These are phyloP conservation scores for Arthrobotrys sinensis DNA, from an alignment of 2,329 filamentous ascomycete species.

Conservation along the genomic window DNA sequence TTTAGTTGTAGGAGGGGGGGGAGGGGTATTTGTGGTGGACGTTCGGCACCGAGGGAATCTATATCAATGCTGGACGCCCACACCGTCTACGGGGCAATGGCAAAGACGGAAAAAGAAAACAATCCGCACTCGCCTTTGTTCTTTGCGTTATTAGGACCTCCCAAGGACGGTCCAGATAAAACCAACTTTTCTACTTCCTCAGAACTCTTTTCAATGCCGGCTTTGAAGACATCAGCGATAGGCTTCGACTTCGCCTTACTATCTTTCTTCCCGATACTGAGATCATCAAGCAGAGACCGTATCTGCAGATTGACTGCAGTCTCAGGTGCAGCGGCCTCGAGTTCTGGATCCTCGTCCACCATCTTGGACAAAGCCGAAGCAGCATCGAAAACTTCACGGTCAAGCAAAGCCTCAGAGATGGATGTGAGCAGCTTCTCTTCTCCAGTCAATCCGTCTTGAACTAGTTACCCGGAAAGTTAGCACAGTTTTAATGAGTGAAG, in stretches of 20 bases:
- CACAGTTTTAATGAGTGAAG: background rate
- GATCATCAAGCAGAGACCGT: conserved; percentile 18
- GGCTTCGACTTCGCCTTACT: background rate
- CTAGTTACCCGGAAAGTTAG: background rate
- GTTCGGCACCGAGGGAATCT: background rate
- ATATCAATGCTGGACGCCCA: background rate
- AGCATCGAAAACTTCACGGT: background rate
- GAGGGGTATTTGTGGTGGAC: background rate
- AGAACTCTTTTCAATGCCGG: background rate
- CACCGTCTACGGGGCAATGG: background rate
- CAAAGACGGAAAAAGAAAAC: conserved; percentile 1
- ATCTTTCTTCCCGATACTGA: background rate
- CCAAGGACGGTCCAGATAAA: background rate
- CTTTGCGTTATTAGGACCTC: conserved; percentile 10
- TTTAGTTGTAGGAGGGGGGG: background rate
- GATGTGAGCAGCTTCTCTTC: background rate
- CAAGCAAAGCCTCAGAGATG: background rate
- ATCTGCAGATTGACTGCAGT: background rate
- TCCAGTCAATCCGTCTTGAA: too few species aligned
- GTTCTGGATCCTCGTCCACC: background rate
- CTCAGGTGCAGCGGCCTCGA: background rate
- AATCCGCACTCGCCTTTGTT: conserved; percentile 1
- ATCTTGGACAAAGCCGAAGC: background rate
- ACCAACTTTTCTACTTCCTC: background rate
- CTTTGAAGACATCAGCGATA: background rate